phyloP scores from a whole-genome alignment of 495 filamentous ascomycete species.

The Aspergillus egyptiacus region DNA sequence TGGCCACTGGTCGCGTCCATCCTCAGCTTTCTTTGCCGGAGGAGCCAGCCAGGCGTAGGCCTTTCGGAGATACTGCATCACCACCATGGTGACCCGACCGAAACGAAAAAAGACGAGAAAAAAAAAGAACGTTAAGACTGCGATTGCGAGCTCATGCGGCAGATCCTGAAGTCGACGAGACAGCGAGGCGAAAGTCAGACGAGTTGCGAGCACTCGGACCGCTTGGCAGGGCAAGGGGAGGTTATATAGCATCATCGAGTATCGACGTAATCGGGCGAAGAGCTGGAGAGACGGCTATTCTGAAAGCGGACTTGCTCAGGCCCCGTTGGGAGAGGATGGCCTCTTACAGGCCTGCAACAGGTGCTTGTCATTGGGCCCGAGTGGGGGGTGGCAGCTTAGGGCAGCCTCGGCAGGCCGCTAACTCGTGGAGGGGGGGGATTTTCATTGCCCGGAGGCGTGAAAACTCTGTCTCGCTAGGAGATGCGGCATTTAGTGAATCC shows the following conservation, averaged over 20 bases:
- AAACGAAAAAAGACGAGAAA: neutral
- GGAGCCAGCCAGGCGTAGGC: constrained; percentile 18
- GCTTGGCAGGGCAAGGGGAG: neutral
- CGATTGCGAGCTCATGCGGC: neutral
- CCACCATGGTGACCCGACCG: constrained; percentile 2
- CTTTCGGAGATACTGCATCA: constrained; percentile 15
- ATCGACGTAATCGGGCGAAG: neutral
- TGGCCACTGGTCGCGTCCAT: constrained; percentile 25
- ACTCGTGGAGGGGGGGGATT: neutral
- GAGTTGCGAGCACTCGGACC: neutral
- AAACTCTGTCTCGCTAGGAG: neutral
- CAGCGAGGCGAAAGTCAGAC: too few relatives aligned
- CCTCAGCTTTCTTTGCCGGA: constrained; percentile 21
- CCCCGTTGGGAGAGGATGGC: neutral
- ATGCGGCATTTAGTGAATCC: neutral
- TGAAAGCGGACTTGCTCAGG: neutral
- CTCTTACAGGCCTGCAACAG: neutral
- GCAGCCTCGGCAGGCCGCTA: neutral
- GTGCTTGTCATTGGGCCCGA: neutral
- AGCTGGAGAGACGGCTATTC: neutral
- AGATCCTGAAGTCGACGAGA: neutral
- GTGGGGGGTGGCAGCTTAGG: neutral
- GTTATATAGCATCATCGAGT: constrained; percentile 1
- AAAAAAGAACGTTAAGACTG: neutral
- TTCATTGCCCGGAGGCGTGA: neutral